Percentiles rank a stretch among this genome's conserved stretches.
These are phyloP conservation scores for Pseudogymnoascus sp. DNA, from an alignment of 2,329 filamentous ascomycete species.

Conservation along the genomic window DNA sequence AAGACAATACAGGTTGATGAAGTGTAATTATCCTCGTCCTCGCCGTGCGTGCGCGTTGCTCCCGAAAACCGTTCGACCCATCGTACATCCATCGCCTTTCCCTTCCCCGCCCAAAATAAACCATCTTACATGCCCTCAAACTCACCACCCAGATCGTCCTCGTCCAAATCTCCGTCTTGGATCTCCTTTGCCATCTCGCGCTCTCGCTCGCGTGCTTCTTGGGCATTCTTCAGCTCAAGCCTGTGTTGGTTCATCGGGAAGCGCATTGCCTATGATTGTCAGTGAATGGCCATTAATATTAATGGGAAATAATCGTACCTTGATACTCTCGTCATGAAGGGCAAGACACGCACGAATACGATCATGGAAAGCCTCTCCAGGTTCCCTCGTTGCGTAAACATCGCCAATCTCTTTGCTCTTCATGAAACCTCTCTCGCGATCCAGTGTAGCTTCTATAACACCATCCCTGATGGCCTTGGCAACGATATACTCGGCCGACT, in stretches of 20 bases:
- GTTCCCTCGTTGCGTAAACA: constrained; percentile 91
- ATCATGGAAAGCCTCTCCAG: constrained; percentile 94
- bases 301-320: constrained; percentile 47
- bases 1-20: constrained; percentile 7
- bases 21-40: constrained; percentile 7
- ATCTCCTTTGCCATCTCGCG: constrained; percentile 98
- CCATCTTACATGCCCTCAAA: constrained; percentile 81
- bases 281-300: constrained; percentile 7
- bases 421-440: constrained; percentile 94
- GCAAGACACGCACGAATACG: constrained; percentile 86
- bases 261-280: constrained; percentile 67
- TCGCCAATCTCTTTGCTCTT: constrained; percentile 96
- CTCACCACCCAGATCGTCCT: constrained; percentile 90
- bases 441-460: constrained; percentile 89
- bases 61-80: constrained; percentile 7
- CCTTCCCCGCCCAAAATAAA: neutral
- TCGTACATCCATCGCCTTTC: constrained; percentile 7
- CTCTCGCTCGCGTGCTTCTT: constrained; percentile 95
- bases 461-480: constrained; percentile 97
- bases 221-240: constrained; percentile 92
- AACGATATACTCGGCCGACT: constrained; percentile 98
- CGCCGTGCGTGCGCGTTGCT: neutral
- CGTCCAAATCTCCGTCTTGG: constrained; percentile 92
- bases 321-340: constrained; percentile 95
- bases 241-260: constrained; percentile 99